Conservation (phyloP, 768 basidiomycete genomes). For the Tulasnella sp. region DNA sequence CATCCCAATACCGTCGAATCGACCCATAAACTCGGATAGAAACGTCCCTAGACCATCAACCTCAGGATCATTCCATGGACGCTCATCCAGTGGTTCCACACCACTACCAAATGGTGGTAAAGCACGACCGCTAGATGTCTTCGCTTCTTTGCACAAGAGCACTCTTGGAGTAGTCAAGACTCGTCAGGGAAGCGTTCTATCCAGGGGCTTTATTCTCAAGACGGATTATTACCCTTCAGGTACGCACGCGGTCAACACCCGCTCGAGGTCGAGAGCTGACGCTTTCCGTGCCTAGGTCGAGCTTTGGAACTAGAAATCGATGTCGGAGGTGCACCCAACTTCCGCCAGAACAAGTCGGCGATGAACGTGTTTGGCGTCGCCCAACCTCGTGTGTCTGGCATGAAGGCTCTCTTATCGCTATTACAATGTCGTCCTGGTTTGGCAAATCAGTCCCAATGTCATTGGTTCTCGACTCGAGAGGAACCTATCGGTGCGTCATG, state of each 20-base stretch:
- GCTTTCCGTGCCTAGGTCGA: conserved; percentile 47
- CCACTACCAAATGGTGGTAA: not conserved
- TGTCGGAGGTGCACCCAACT: conserved; percentile 92
- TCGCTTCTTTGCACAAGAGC: conserved; percentile 18
- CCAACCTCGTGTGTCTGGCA: conserved; percentile 86
- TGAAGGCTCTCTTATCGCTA: conserved; percentile 81
- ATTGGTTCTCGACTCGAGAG: conserved; percentile 96
- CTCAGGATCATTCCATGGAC: not conserved
- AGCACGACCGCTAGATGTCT: conserved; percentile 12
- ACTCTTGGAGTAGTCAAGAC: conserved; percentile 58
- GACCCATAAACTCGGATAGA: not conserved
- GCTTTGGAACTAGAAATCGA: conserved; percentile 86
- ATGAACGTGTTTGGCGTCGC: conserved; percentile 94
- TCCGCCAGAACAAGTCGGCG: conserved; percentile 67
- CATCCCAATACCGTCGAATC: not conserved
- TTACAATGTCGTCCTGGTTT: conserved; percentile 65
- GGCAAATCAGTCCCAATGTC: conserved; percentile 43
- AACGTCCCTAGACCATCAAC: not conserved
- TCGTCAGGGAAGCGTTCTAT: conserved; percentile 72
- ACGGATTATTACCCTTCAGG: conserved; percentile 84
- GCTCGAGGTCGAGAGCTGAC: conserved; percentile 17
- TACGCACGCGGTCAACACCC: conserved; percentile 29
- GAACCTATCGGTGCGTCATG: conserved; percentile 67
- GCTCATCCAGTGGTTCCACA: not conserved
- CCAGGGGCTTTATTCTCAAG: conserved; percentile 87